These are phyloP conservation scores for Zasmidium cellare DNA, from an alignment of 2,329 filamentous ascomycete genomes.

Conservation along the genomic window DNA sequence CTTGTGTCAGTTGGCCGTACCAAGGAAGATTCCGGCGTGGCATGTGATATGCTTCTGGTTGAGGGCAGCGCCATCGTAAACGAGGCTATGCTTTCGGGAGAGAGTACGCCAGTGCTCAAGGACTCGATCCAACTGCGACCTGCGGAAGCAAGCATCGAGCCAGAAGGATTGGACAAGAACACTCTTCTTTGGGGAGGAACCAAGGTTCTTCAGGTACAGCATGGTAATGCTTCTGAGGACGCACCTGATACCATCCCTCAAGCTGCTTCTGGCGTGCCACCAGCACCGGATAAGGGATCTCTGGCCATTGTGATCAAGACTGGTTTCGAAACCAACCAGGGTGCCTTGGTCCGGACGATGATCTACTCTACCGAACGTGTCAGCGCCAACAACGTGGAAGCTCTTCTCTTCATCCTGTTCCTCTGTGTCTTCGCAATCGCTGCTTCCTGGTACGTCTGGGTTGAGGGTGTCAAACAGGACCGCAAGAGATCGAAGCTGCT, in stretches of 20 bases:
- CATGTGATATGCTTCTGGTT: constrained; percentile 93
- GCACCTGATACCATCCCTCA: constrained; percentile 58
- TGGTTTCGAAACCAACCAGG: constrained; percentile 97
- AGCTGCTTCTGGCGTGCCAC: constrained; percentile 71
- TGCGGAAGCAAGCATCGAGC: constrained; percentile 74
- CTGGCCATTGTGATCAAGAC: constrained; percentile 95
- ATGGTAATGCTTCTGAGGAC: constrained; percentile 76
- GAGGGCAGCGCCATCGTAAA: constrained; percentile 97
- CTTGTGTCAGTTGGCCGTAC: constrained; percentile 89
- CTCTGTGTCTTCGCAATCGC: constrained; percentile 93
- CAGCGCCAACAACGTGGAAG: constrained; percentile 96
- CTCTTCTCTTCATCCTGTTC: constrained; percentile 96
- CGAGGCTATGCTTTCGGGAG: constrained; percentile 97
- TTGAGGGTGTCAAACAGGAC: constrained; percentile 90
- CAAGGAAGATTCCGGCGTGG: constrained; percentile 95
- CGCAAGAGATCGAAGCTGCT: constrained; percentile 96
- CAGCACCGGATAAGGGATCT: constrained; percentile 90
- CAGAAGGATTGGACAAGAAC: constrained; percentile 94
- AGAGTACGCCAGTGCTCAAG: constrained; percentile 95
- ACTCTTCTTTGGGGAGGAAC: constrained; percentile 95
- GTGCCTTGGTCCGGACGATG: constrained; percentile 96
- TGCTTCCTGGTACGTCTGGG: constrained; percentile 98
- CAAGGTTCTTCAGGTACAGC: constrained; percentile 93
- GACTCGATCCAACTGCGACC: constrained; percentile 92
- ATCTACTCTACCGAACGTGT: constrained; percentile 99